Percentiles rank a stretch among this genome's conserved stretches.
phyloP scores from a whole-genome alignment of 768 basidiomycete species.

The Crassisporium funariophilum region DNA sequence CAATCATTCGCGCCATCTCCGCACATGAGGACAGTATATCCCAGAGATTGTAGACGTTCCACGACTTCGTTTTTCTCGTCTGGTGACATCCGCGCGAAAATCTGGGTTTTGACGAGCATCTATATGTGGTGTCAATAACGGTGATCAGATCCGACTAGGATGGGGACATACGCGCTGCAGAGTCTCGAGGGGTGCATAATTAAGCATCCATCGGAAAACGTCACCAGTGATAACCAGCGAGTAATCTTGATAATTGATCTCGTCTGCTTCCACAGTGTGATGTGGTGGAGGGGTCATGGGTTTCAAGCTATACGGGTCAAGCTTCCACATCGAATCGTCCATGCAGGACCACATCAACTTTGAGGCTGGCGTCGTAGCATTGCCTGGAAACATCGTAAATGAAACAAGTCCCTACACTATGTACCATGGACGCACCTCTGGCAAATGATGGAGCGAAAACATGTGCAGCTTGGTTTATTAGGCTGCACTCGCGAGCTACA shows the following conservation, averaged over 20 bases:
- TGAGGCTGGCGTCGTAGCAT: conserved; percentile 51
- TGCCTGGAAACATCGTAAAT: conserved; percentile 43
- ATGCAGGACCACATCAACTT: conserved; percentile 89
- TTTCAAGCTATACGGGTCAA: conserved; percentile 88
- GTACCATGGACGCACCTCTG: conserved; percentile 49
- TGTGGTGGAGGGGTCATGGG: conserved; percentile 73
- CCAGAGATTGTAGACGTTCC: conserved; percentile 88
- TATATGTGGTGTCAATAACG: conserved; percentile 30
- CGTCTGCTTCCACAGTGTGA: conserved; percentile 68
- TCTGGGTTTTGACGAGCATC: conserved; percentile 97
- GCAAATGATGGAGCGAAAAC: conserved; percentile 85
- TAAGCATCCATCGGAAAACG: conserved; percentile 98
- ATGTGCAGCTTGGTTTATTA: conserved; percentile 86
- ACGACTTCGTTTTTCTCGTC: conserved; percentile 99
- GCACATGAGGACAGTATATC: conserved; percentile 97
- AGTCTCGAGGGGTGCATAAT: conserved; percentile 91
- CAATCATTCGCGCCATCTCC: conserved; percentile 99
- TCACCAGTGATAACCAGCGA: conserved; percentile 92
- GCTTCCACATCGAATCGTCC: conserved; percentile 81
- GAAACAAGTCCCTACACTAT: not conserved
- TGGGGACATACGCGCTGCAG: conserved; percentile 78
- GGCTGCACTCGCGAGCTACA: conserved; percentile 90
- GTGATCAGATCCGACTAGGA: not conserved
- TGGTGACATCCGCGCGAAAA: conserved; percentile 98
- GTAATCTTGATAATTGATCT: conserved; percentile 82